A percentile compares a stretch with the other conserved stretches of the same genome.
These are phyloP conservation scores for Lathyrus aphaca DNA, from an alignment of 306 rosid species.

Conservation along the genomic window DNA sequence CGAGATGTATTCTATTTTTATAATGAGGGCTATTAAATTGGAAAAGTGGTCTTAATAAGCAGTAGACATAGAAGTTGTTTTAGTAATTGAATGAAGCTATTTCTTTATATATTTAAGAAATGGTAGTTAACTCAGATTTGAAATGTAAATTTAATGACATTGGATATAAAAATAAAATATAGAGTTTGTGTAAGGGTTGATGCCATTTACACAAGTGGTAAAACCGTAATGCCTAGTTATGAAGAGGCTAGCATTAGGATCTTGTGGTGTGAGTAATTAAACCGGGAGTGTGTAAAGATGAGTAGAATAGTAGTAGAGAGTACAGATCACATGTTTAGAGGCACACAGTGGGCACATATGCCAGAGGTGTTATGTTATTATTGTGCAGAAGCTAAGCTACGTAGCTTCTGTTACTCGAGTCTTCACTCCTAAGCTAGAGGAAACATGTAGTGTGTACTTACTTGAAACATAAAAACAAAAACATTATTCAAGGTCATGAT, in stretches of 20 bases:
- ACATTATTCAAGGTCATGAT: background rate
- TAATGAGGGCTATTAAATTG: no score
- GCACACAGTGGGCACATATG: conserved; percentile 22
- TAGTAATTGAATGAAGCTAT: no score
- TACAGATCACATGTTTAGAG: conserved; percentile 25
- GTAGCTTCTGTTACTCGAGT: conserved; percentile 5
- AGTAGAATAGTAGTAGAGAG: conserved; percentile 11
- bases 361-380: conserved; percentile 14
- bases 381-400: conserved; percentile 14
- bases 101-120: no score
- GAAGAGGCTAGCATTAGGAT: conserved; percentile 19
- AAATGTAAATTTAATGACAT: background rate
- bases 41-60: no score
- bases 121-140: no score
- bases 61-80: no score
- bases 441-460: conserved; percentile 3
- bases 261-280: conserved; percentile 33
- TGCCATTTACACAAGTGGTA: conserved; percentile 29
- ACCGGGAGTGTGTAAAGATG: background rate
- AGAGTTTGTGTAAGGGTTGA: background rate
- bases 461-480: background rate
- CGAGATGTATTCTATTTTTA: no score
- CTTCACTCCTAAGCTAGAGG: background rate
- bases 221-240: conserved; percentile 20
- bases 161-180: background rate